Evolutionary conservation across 148 eudicot species (phyloP), one percentile per base, ranked within the genome.

Genomic region (Cornus suecica): DNA sequence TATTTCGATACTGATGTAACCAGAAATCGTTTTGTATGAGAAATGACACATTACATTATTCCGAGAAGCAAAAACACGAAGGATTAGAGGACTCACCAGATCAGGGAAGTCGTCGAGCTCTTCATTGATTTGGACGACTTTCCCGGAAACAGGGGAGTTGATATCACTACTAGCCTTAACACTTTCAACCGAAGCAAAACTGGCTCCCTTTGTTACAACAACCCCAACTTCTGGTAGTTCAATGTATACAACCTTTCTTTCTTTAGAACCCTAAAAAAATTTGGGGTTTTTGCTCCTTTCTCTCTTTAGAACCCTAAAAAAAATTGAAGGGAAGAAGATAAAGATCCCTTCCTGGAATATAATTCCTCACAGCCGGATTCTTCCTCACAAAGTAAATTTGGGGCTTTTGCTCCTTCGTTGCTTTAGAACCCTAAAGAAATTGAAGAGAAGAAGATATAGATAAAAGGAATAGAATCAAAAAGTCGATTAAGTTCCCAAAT

Each of bases 111-210:
- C 32, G 28, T 32, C 84, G 66, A 94, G 96, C 80, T 87, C 82
- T 66, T 77, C 78, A 31, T 94, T 94, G 66, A 92, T 86, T 83
- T 92, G 86, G 67, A 83, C 80, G 42, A 94, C 96, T 82, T 86
- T 89, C 29, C 99, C 99, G 2, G 97, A 89, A 81, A 94, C 76
- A 41, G 99, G 99, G 73, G 99, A 92, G 79, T 94, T 86, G 20
- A 94, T 84, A 77, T 94, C 99, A 82, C 99, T 94, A 20, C 92
- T 89, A 24, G 99, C 97, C 76, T 94, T 94, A 13, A 94, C 96
- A 88, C 99, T 94, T 82, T 94, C 99, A 67, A 94, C 97, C 37
- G 97, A 94, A 80, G 96, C 99, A 74, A 94, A 94, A 52, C 89
- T 75, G 28, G 61, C 66, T 10, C 96, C 99, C 77, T 94, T 92